Percentiles rank a stretch among this genome's conserved stretches.
phyloP scores from a whole-genome alignment of 2,329 filamentous ascomycete genomes.

The Didymellaceae sp. region DNA sequence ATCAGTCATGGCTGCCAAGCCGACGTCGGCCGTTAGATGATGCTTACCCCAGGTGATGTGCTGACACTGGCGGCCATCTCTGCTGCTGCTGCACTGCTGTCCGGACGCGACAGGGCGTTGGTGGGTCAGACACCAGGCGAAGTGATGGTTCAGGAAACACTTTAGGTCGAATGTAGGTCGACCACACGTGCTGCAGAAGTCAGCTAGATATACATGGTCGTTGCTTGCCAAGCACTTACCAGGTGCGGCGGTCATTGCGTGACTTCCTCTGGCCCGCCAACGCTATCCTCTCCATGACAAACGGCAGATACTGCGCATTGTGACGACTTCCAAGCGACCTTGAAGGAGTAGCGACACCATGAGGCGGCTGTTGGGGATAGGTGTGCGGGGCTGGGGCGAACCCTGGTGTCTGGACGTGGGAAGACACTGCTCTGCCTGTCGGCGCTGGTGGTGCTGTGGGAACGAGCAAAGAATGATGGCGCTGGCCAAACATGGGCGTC shows the following conservation, averaged over 20 bases:
- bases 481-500: no score
- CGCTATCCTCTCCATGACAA: constrained; percentile 1
- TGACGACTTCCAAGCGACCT: neutral
- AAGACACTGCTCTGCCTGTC: no score
- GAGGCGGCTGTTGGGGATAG: neutral
- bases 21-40: neutral
- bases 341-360: neutral
- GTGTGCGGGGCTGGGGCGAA: neutral
- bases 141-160: constrained; percentile 11
- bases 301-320: constrained; percentile 1
- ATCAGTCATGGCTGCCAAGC: neutral
- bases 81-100: neutral
- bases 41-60: constrained; percentile 5
- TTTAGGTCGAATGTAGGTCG: neutral
- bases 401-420: neutral
- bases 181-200: constrained; percentile 2
- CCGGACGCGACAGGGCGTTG: neutral
- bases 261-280: neutral
- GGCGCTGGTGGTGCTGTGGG: no score
- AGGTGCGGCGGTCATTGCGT: neutral
- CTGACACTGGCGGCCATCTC: neutral
- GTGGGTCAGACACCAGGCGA: constrained; percentile 7
- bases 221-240: neutral
- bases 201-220: neutral
- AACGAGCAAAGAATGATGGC: neutral